phyloP scores from a whole-genome alignment of 2,329 filamentous ascomycete genomes.

The Catunica adiposa region DNA sequence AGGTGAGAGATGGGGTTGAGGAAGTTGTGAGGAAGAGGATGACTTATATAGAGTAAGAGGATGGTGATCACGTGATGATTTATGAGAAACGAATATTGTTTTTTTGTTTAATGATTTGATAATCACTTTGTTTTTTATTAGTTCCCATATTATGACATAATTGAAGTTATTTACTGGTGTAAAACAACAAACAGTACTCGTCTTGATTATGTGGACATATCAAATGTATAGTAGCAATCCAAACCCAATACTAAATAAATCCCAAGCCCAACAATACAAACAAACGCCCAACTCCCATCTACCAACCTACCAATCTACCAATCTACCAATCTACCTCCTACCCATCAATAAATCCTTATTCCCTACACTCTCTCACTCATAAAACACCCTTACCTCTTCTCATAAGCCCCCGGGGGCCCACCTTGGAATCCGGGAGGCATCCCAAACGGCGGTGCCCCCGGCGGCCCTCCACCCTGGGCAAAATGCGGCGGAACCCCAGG shows the following conservation, averaged over 20 bases:
- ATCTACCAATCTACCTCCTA: conserved; percentile 16
- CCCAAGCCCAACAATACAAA: neutral
- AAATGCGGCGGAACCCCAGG: conserved; percentile 20
- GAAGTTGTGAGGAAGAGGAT: conserved; percentile 33
- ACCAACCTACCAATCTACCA: neutral
- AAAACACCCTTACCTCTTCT: conserved; percentile 23
- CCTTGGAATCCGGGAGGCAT: conserved; percentile 15
- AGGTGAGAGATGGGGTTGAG: conserved; percentile 41
- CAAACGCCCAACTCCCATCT: neutral
- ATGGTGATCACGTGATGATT: neutral
- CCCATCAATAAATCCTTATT: no score
- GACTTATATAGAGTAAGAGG: neutral
- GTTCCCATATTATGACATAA: no score
- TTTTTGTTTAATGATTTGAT: neutral
- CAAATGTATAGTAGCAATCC: neutral
- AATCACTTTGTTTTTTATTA: neutral
- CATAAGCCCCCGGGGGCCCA: conserved; percentile 9
- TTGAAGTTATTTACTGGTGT: no score
- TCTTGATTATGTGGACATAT: neutral
- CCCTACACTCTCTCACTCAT: no score
- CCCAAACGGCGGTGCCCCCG: conserved; percentile 18
- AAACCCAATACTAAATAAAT: conserved; percentile 1
- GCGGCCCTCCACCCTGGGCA: conserved; percentile 17
- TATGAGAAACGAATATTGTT: neutral
- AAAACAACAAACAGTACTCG: no score